Percentiles rank a stretch among this genome's conserved stretches.
These are phyloP conservation scores for Talaromyces islandicus DNA, from an alignment of 2,329 filamentous ascomycete species.

Conservation along the genomic window DNA sequence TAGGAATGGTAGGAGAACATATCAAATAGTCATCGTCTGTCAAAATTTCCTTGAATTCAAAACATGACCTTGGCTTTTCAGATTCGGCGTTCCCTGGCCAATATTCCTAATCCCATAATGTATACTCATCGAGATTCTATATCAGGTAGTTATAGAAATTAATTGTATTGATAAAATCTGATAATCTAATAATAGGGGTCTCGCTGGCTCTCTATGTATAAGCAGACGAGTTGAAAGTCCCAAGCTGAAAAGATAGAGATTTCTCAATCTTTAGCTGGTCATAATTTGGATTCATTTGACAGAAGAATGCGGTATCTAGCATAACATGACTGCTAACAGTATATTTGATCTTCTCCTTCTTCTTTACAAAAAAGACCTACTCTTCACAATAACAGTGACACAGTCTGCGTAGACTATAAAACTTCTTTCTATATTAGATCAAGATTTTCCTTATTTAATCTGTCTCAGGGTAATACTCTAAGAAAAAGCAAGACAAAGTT, in stretches of 20 bases:
- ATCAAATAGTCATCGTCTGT: constrained; percentile 16
- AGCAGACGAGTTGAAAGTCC: constrained; percentile 1
- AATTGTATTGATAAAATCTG: neutral
- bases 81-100: neutral
- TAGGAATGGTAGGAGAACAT: constrained; percentile 15
- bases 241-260: neutral
- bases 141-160: neutral
- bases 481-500: constrained; percentile 16
- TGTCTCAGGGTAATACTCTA: constrained; percentile 4
- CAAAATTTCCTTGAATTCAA: neutral
- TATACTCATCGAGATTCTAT: neutral
- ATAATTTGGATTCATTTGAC: constrained; percentile 18
- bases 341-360: constrained; percentile 14
- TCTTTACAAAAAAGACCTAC: constrained; percentile 20
- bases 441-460: constrained; percentile 11
- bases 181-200: neutral
- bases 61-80: neutral
- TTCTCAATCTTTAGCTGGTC: neutral
- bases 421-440: constrained; percentile 13
- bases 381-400: constrained; percentile 20
- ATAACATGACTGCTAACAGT: constrained; percentile 21
- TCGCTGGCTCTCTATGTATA: neutral
- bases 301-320: constrained; percentile 21
- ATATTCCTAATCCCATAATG: neutral
- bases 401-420: constrained; percentile 16